Evolutionary conservation across 2,329 filamentous ascomycete species (phyloP).

Genomic region (Tolypocladium guangdongense): DNA sequence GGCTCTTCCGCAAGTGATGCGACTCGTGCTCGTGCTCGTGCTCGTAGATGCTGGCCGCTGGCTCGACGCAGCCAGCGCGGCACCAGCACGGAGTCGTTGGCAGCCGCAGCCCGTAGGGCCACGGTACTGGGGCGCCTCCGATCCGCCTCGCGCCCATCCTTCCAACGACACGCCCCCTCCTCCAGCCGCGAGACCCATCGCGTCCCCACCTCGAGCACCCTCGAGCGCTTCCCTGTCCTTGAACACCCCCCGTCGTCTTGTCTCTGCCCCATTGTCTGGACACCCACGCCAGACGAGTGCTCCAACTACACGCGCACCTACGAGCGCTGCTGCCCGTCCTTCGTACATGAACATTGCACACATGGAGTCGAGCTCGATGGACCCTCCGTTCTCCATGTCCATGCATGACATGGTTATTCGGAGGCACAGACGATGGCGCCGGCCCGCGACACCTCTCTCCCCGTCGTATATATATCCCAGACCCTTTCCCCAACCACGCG

Average conservation of each 20-base stretch:
- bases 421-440: conserved; percentile 7
- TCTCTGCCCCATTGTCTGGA: conserved; percentile 3
- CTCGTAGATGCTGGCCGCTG: no score
- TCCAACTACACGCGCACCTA: neutral
- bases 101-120: neutral
- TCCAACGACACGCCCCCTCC: conserved; percentile 1
- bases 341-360: conserved; percentile 8
- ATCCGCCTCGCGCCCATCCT: neutral
- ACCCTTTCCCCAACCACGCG: neutral
- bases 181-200: neutral
- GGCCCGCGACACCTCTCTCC: neutral
- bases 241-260: neutral
- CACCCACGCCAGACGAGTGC: conserved; percentile 2
- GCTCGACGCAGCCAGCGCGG: neutral
- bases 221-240: neutral
- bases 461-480: neutral
- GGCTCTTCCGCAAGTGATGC: neutral
- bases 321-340: conserved; percentile 2
- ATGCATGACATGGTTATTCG: conserved; percentile 22
- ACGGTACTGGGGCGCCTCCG: neutral
- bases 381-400: conserved; percentile 26
- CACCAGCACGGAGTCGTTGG: neutral
- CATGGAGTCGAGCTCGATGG: conserved; percentile 14
- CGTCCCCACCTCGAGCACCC: conserved; percentile 1
- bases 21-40: no score